phyloP scores from a whole-genome alignment of 2,329 filamentous ascomycete species.

The Penicillium sclerotigenum region DNA sequence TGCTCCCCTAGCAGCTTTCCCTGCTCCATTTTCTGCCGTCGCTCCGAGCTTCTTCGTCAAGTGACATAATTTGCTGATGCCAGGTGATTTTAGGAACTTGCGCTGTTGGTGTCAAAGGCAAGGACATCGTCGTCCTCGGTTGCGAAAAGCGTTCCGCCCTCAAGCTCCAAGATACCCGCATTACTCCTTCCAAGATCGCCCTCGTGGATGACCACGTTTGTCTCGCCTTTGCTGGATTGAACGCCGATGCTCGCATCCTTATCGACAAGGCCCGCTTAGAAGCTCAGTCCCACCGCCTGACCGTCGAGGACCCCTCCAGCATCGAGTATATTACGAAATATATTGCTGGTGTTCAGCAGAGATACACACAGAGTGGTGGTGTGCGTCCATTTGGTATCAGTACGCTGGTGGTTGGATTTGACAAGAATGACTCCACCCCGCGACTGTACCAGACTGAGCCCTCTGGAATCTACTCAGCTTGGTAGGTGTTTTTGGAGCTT shows the following conservation, averaged over 20 bases:
- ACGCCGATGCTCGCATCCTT: slow-evolving; percentile 95
- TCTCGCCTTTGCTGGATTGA: slow-evolving; percentile 93
- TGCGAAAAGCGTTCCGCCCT: slow-evolving; percentile 99
- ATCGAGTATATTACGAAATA: slow-evolving; percentile 99
- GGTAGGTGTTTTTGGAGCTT: slow-evolving; percentile 56
- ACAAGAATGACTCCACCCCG: slow-evolving; percentile 83
- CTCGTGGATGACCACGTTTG: slow-evolving; percentile 94
- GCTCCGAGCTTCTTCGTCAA: neutral
- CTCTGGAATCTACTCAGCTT: slow-evolving; percentile 98
- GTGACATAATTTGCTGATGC: neutral
- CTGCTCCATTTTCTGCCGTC: neutral
- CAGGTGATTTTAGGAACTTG: slow-evolving; percentile 68
- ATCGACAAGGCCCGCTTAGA: slow-evolving; percentile 97
- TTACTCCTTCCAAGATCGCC: slow-evolving; percentile 98
- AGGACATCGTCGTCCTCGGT: slow-evolving; percentile 89
- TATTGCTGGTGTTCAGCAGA: slow-evolving; percentile 94
- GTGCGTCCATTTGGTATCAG: slow-evolving; percentile 98
- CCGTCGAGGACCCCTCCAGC: slow-evolving; percentile 93
- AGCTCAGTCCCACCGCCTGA: slow-evolving; percentile 94
- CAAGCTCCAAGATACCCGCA: slow-evolving; percentile 98
- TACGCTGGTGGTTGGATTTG: slow-evolving; percentile 97
- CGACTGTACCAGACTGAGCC: slow-evolving; percentile 97
- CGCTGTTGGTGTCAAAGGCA: slow-evolving; percentile 94
- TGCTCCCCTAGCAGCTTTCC: slow-evolving; percentile 5
- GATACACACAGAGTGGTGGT: slow-evolving; percentile 98